phyloP scores from a whole-genome alignment of 257 asterid genomes.

The Nicotiana otophora region DNA sequence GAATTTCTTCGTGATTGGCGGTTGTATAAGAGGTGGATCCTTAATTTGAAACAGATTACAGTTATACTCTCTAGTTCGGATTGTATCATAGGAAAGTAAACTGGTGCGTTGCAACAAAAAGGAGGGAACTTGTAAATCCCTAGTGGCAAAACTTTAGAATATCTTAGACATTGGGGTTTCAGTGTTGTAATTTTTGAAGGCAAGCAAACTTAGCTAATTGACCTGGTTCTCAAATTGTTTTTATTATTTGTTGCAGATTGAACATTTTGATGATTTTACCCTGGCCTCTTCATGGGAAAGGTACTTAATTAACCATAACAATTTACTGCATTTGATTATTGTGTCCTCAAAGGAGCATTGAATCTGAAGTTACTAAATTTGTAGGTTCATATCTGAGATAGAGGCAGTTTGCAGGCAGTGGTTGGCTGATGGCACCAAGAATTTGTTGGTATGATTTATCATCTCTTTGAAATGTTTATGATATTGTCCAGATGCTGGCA shows the following conservation, averaged over 20 bases:
- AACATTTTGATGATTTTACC: conserved; percentile 86
- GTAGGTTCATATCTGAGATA: conserved; percentile 84
- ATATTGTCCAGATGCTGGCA: not conserved
- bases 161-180: not conserved
- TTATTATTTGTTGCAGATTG: conserved; percentile 47
- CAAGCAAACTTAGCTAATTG: too few species aligned
- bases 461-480: not conserved
- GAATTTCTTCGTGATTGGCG: not conserved
- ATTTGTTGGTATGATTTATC: conserved; percentile 50
- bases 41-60: not conserved
- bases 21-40: not conserved
- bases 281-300: conserved; percentile 94
- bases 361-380: not conserved
- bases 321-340: not conserved
- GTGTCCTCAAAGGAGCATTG: not conserved
- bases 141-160: not conserved
- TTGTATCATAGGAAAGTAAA: not conserved
- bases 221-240: not conserved
- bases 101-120: not conserved
- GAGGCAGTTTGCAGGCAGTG: conserved; percentile 91
- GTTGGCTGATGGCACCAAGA: conserved; percentile 75
- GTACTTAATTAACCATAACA: conserved; percentile 18
- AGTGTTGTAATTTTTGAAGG: not conserved
- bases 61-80: not conserved
- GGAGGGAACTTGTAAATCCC: not conserved